Base-by-base conservation (phyloP, 768 basidiomycete genomes). In the Lactifluus subvellereus region DNA sequence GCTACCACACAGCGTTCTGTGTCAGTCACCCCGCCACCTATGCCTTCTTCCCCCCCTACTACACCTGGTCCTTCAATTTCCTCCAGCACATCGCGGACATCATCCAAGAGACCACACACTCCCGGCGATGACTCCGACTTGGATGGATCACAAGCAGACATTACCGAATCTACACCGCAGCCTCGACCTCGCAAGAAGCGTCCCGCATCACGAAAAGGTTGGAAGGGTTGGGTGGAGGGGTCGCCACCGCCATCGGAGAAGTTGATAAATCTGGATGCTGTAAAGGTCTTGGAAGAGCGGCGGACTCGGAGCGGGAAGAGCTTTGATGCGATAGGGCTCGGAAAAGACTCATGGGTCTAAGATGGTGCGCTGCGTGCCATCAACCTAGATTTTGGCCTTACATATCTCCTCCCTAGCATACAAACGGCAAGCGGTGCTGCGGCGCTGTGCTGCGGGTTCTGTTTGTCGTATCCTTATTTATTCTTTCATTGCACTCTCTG, bases 211-310 rank as follows among this genome's bases (percentile, higher is more conserved):
- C 85, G 80, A 75, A 92, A 92, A 73, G 90, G 90, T 18, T 92
- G 90, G 90, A 92, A 92, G 77, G 90, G 90, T 43, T 92, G 90
- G 90, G 87, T 92, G 22, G 90, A 91, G 77, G 89, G 89, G 67
- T 90, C 89, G 14, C 88, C 88, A 4, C 84, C 84, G 57, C 87
- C 90, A 22, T 89, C 88, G 16, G 82, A 85, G 69, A 91, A 90
- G 73, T 77, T 91, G 56, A 91, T 91, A 74, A 91, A 91, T 70
- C 79, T 91, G 64, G 90, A 92, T 72, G 79, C 80, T 38, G 87
- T 85, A 1, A 82, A 85, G 32, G 75, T 87, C 7, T 79, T 91
- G 10, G 83, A 82, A 64, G 89, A 91, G 75, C 77, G 90, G 62
- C 81, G 86, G 64, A 88, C 88, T n/a, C 78, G 90, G 61, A 91